Evolutionary conservation across 1,284 basidiomycete genomes (phyloP).

Genomic region (Cryptococcus wingfieldii): DNA sequence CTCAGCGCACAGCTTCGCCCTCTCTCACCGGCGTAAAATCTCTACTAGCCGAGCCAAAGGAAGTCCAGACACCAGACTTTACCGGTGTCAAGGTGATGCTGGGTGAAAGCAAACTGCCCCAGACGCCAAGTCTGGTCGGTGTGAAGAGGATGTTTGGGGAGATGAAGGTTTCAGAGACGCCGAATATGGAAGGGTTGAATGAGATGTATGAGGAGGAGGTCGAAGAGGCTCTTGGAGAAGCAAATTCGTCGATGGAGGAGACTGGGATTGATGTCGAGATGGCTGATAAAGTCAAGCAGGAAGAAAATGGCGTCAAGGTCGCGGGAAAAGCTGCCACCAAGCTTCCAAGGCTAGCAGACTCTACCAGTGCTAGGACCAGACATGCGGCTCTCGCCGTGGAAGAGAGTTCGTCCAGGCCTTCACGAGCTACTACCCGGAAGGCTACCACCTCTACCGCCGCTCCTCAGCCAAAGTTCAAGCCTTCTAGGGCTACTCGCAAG

Average conservation of each 20-base stretch:
- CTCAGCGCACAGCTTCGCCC: slow-evolving; percentile 20
- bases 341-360: neutral
- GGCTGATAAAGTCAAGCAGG: neutral
- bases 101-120: slow-evolving; percentile 2
- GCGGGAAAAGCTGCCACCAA: neutral
- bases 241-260: neutral
- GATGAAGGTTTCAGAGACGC: slow-evolving; percentile 15
- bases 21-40: slow-evolving; percentile 21
- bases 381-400: neutral
- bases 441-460: neutral
- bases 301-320: neutral
- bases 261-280: neutral
- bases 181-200: slow-evolving; percentile 16
- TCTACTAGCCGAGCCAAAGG: slow-evolving; percentile 14
- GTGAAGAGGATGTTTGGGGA: slow-evolving; percentile 26
- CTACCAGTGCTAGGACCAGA: neutral
- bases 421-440: neutral
- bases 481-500: slow-evolving; percentile 1
- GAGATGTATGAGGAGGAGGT: slow-evolving; percentile 24
- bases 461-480: neutral
- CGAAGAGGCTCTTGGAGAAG: slow-evolving; percentile 8
- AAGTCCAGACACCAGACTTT: slow-evolving; percentile 21
- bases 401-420: neutral
- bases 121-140: slow-evolving; percentile 22
- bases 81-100: slow-evolving; percentile 27